phyloP scores from a whole-genome alignment of 495 filamentous ascomycete species.

The Trichoderma asperelloides region DNA sequence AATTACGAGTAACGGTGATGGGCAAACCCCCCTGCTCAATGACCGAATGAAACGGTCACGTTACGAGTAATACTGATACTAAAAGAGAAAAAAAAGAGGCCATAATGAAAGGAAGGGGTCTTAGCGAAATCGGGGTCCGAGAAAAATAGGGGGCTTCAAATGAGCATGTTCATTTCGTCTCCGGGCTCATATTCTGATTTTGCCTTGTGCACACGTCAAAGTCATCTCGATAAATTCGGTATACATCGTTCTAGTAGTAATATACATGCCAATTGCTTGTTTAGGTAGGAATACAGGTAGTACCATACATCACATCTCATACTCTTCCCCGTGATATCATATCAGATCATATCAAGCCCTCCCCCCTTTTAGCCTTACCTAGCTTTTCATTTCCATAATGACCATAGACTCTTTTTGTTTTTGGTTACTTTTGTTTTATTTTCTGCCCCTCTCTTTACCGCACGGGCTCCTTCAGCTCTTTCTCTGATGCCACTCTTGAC shows the following conservation, averaged over 20 bases:
- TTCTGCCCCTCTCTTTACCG: neutral
- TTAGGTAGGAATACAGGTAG: neutral
- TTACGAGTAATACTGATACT: neutral
- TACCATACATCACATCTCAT: neutral
- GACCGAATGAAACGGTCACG: slow-evolving; percentile 1
- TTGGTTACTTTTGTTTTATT: neutral
- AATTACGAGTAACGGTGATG: neutral
- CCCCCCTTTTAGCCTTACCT: neutral
- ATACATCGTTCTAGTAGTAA: neutral
- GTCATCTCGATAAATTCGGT: slow-evolving; percentile 2
- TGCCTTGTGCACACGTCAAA: neutral
- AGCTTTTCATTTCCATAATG: neutral
- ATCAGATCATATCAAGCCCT: neutral
- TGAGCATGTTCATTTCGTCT: slow-evolving; percentile 6
- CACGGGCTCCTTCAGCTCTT: neutral
- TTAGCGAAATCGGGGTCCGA: neutral
- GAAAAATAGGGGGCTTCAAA: neutral
- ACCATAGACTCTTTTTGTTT: neutral
- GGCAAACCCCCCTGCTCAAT: neutral
- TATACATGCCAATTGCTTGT: neutral
- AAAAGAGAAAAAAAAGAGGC: neutral
- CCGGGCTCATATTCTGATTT: too few species aligned
- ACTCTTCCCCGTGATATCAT: neutral
- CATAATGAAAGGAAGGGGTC: neutral
- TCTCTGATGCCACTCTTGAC: neutral